Conservation (phyloP, 768 basidiomycete species). For the Tulasnella sp. region DNA sequence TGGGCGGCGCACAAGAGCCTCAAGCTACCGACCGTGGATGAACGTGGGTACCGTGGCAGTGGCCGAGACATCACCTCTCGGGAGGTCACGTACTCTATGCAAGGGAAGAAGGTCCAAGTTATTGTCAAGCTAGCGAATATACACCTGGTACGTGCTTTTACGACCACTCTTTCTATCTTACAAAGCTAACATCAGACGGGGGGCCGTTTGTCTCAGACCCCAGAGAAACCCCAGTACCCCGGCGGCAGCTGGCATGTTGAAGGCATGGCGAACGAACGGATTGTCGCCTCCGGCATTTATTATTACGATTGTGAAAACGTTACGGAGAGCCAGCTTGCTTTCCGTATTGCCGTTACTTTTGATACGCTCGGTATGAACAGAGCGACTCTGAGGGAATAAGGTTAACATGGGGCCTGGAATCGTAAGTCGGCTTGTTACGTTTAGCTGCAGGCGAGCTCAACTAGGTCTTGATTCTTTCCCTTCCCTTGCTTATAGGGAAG, state of each 20-base stretch:
- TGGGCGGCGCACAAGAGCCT: not conserved
- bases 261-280: conserved; percentile 44
- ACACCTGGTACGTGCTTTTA: conserved; percentile 46
- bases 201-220: conserved; percentile 34
- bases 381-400: conserved; percentile 42
- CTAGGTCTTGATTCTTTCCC: too few species aligned
- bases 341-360: conserved; percentile 40
- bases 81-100: conserved; percentile 39
- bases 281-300: conserved; percentile 41
- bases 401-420: conserved; percentile 53
- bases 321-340: conserved; percentile 42
- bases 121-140: conserved; percentile 51
- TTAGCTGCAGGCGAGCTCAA: conserved; percentile 40
- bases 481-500: not conserved
- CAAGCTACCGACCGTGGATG: too few species aligned
- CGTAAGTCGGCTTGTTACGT: not conserved
- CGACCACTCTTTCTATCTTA: not conserved
- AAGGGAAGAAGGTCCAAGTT: conserved; percentile 47
- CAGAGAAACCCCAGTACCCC: conserved; percentile 51
- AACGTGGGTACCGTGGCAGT: too few species aligned
- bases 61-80: not conserved
- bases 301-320: conserved; percentile 44
- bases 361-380: conserved; percentile 38
- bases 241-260: conserved; percentile 53
- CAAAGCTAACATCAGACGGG: not conserved